phyloP scores from a whole-genome alignment of 768 basidiomycete genomes.

The Leccinellum luteum region DNA sequence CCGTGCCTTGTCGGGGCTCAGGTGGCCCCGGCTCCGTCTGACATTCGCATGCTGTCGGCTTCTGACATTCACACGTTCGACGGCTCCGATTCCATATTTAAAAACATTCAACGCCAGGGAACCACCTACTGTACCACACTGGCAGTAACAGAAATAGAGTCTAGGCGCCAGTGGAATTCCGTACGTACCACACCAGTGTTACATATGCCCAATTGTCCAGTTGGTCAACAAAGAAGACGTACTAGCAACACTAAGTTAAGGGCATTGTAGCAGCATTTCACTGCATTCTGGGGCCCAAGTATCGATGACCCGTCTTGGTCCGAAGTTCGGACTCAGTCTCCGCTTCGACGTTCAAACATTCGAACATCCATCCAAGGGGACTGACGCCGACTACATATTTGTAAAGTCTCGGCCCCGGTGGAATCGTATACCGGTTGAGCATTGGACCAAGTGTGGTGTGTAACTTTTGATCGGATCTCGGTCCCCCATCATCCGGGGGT shows the following conservation, averaged over 20 bases:
- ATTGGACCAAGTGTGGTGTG: too few species aligned
- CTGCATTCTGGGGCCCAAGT: neutral
- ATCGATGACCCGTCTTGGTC: neutral
- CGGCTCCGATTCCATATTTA: neutral
- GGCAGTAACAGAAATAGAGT: neutral
- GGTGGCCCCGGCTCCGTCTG: neutral
- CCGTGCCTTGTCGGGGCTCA: neutral
- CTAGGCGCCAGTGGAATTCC: neutral
- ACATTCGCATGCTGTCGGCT: neutral
- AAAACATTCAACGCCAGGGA: neutral
- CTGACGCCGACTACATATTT: neutral
- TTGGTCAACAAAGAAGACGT: neutral
- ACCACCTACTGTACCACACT: neutral
- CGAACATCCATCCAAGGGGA: neutral
- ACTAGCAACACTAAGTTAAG: neutral
- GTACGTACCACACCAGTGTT: neutral
- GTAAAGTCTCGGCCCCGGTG: neutral
- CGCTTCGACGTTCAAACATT: neutral
- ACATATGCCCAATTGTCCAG: neutral
- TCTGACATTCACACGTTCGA: neutral
- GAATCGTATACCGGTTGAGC: too few species aligned
- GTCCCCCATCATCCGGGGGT: neutral
- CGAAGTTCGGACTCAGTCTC: neutral
- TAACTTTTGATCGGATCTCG: neutral
- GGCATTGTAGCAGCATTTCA: neutral